Conservation (phyloP, 257 asterid genomes). For the Gardenia jasminoides region DNA sequence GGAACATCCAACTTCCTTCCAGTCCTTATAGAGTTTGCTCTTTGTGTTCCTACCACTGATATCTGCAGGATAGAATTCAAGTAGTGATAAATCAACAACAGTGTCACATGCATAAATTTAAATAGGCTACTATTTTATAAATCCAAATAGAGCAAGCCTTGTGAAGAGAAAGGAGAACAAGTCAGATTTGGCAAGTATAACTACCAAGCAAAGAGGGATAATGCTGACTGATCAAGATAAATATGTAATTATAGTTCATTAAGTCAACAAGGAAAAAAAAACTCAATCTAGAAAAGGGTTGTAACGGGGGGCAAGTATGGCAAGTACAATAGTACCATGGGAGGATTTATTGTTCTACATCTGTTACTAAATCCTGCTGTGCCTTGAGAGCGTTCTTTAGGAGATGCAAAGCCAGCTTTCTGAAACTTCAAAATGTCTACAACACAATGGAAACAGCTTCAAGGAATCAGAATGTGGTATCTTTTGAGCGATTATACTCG, state of each 20-base stretch:
- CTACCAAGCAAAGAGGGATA: not conserved
- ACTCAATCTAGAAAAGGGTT: slow-evolving; percentile 13
- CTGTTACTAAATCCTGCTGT: slow-evolving; percentile 27
- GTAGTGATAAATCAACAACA: slow-evolving; percentile 14
- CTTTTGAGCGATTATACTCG: not conserved
- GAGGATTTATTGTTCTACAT: slow-evolving; percentile 34
- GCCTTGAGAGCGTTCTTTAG: slow-evolving; percentile 24
- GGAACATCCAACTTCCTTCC: slow-evolving; percentile 40
- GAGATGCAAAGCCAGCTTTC: slow-evolving; percentile 35
- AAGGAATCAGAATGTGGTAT: slow-evolving; percentile 8
- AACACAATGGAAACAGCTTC: slow-evolving; percentile 7
- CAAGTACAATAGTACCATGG: slow-evolving; percentile 28
- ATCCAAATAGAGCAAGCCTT: not conserved
- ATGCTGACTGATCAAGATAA: not conserved
- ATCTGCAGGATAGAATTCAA: slow-evolving; percentile 42
- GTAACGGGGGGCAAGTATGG: not conserved
- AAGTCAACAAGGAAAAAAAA: slow-evolving; percentile 10
- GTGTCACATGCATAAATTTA: slow-evolving; percentile 12
- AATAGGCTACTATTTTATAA: slow-evolving; percentile 3
- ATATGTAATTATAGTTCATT: too few species aligned
- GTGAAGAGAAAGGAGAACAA: slow-evolving; percentile 13
- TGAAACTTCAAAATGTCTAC: slow-evolving; percentile 44
- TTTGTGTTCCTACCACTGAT: slow-evolving; percentile 31
- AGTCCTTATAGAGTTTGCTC: slow-evolving; percentile 45
- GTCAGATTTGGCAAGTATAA: slow-evolving; percentile 4